Conservation (phyloP, 148 eudicot genomes). For the Rhododendron molle region DNA sequence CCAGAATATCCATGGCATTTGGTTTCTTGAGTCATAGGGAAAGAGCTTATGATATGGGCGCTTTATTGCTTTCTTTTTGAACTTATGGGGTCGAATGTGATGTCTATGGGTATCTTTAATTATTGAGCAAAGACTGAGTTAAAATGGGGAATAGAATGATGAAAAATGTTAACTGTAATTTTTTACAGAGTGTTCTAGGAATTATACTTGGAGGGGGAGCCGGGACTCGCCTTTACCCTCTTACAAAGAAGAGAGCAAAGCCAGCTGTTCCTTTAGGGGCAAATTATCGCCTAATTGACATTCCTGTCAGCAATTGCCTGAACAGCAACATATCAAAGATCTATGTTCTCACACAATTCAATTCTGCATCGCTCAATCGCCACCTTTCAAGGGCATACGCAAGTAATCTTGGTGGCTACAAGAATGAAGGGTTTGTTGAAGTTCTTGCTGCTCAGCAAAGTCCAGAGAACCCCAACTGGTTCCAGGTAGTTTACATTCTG, state of each 20-base stretch:
- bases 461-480: conserved; percentile 97
- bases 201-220: conserved; percentile 99
- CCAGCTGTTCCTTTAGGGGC: conserved; percentile 96
- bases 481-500: conserved; percentile 49
- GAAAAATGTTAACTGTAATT: background rate
- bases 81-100: background rate
- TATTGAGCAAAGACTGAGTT: background rate
- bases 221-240: conserved; percentile 90
- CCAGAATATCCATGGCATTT: background rate
- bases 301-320: conserved; percentile 93
- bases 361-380: conserved; percentile 94
- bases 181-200: conserved; percentile 85
- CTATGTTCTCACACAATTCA: conserved; percentile 89
- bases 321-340: conserved; percentile 86
- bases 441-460: conserved; percentile 99
- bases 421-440: conserved; percentile 95
- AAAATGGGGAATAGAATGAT: background rate
- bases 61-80: background rate
- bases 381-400: conserved; percentile 89
- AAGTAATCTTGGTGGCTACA: conserved; percentile 86
- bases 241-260: conserved; percentile 92
- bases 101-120: background rate
- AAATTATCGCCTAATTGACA: conserved; percentile 84
- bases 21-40: background rate
- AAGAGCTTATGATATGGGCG: background rate